These are phyloP conservation scores for Puccinia triticina DNA, from an alignment of 1,284 basidiomycete species.

Conservation along the genomic window DNA sequence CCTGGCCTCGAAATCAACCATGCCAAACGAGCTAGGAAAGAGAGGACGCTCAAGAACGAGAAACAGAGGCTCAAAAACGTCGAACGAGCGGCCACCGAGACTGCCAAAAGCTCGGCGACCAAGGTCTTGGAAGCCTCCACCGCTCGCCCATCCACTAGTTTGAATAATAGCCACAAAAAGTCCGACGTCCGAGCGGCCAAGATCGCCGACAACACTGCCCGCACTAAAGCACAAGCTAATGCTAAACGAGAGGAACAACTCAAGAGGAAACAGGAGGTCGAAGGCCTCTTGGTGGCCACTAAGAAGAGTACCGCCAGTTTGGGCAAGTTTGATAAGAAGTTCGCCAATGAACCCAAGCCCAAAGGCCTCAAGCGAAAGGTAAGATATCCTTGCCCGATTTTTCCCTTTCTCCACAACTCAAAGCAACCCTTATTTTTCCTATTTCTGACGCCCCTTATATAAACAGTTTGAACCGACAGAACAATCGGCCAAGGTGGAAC, in stretches of 20 bases:
- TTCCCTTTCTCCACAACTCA: constrained; percentile 50
- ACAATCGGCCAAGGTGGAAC: constrained; percentile 70
- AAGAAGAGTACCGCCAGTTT: constrained; percentile 85
- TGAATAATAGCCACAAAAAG: constrained; percentile 52
- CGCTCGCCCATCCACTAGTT: constrained; percentile 54
- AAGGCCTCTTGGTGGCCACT: constrained; percentile 76
- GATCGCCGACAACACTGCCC: constrained; percentile 52
- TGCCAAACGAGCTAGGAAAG: constrained; percentile 76
- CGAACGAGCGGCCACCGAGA: constrained; percentile 65
- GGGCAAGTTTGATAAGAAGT: constrained; percentile 79
- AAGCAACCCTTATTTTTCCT: not conserved
- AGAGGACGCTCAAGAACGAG: constrained; percentile 80
- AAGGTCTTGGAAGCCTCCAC: constrained; percentile 53
- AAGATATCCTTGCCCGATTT: constrained; percentile 53
- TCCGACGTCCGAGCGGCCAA: constrained; percentile 52
- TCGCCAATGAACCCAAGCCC: constrained; percentile 86
- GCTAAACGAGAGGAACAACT: constrained; percentile 60
- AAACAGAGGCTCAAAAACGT: constrained; percentile 77
- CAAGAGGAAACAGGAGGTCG: constrained; percentile 73
- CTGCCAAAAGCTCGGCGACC: constrained; percentile 52
- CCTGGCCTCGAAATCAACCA: constrained; percentile 55
- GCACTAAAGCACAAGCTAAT: constrained; percentile 53
- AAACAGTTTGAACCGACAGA: constrained; percentile 79
- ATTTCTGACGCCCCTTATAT: constrained; percentile 52
- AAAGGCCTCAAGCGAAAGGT: constrained; percentile 92